Percentiles rank a stretch among this genome's conserved stretches.
Evolutionary conservation across 805 yeast species (phyloP).

Genomic region (Starmerella potacharoeniae): DNA sequence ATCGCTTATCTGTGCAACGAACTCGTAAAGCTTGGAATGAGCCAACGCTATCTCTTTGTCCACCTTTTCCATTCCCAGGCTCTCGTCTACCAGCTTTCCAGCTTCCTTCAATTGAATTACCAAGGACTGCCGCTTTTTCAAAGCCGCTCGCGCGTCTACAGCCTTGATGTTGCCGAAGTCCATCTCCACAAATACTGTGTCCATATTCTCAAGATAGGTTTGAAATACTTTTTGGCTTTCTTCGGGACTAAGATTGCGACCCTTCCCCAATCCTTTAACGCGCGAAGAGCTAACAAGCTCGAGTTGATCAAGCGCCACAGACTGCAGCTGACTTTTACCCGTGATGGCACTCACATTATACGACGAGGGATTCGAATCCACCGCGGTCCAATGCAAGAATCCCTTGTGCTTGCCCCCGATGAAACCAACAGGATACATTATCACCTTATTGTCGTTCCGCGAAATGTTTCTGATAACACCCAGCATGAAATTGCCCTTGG

Average conservation of each 20-base stretch:
- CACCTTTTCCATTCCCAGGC: not conserved
- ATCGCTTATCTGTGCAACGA: not conserved
- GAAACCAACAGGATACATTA: not conserved
- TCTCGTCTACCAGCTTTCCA: not conserved
- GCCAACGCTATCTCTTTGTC: not conserved
- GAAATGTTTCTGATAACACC: not conserved
- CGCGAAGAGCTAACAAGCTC: not conserved
- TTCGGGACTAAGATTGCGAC: not conserved
- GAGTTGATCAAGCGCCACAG: not conserved
- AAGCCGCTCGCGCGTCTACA: not conserved
- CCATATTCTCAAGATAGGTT: not conserved
- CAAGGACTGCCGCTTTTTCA: not conserved
- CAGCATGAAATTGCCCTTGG: not conserved
- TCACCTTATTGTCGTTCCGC: not conserved
- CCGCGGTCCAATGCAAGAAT: not conserved
- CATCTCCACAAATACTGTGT: not conserved
- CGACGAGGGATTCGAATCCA: not conserved
- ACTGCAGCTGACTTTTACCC: not conserved
- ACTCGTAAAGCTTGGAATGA: not conserved
- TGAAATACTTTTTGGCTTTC: not conserved
- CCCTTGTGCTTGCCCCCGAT: not conserved
- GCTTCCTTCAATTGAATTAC: not conserved
- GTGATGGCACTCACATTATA: not conserved
- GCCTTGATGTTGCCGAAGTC: slow-evolving; percentile 1
- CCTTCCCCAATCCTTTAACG: not conserved